Evolutionary conservation across 2,329 filamentous ascomycete genomes (phyloP).

Genomic region (Ophiostoma ulmi): DNA sequence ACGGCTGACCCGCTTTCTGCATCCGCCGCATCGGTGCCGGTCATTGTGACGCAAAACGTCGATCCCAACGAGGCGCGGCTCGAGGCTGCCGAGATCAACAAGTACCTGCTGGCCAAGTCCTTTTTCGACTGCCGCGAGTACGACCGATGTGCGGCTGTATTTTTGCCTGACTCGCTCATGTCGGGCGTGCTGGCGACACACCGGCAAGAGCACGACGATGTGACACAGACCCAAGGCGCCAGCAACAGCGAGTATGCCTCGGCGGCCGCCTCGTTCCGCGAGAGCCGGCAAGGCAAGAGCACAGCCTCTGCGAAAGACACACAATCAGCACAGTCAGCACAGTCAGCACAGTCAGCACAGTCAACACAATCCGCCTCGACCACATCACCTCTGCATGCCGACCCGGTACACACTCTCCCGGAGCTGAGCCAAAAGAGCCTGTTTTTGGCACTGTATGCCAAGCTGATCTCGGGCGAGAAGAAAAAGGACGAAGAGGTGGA

Average conservation of each 20-base stretch:
- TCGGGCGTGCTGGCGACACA: constrained; percentile 56
- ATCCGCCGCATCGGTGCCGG: constrained; percentile 29
- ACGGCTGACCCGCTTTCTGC: constrained; percentile 45
- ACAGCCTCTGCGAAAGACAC: too few species aligned
- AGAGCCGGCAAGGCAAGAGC: background rate
- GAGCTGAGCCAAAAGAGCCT: constrained; percentile 81
- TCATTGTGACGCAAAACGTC: constrained; percentile 50
- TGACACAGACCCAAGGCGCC: background rate
- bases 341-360: background rate
- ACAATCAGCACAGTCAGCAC: background rate
- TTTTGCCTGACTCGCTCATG: constrained; percentile 75
- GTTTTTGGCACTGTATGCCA: constrained; percentile 88
- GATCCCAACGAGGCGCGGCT: constrained; percentile 69
- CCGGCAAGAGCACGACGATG: constrained; percentile 33
- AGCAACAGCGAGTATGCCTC: constrained; percentile 5
- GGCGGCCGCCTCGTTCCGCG: background rate
- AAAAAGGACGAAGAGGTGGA: constrained; percentile 93
- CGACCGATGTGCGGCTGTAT: constrained; percentile 85
- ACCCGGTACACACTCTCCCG: constrained; percentile 39
- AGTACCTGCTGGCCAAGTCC: constrained; percentile 85
- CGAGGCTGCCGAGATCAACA: constrained; percentile 73
- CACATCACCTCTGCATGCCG: constrained; percentile 16
- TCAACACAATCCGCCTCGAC: background rate
- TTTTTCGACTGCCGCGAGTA: constrained; percentile 95
- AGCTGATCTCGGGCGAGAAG: constrained; percentile 90